Percentiles rank a stretch among this genome's conserved stretches.
phyloP scores from a whole-genome alignment of 2,329 filamentous ascomycete genomes.

The Paecilomyces variotii region DNA sequence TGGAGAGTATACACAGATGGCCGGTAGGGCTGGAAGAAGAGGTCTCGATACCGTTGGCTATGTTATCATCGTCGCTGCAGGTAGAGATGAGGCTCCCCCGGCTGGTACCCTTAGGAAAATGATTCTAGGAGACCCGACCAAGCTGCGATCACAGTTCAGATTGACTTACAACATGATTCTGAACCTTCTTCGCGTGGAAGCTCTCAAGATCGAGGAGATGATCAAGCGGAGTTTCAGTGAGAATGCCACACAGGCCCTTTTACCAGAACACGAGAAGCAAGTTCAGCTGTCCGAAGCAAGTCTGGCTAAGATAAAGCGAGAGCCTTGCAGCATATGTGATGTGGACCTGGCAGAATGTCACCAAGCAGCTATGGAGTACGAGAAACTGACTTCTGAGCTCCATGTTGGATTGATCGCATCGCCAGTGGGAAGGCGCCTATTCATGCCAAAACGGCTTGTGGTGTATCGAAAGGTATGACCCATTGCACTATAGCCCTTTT shows the following conservation, averaged over 20 bases:
- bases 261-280: slow-evolving; percentile 92
- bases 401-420: slow-evolving; percentile 70
- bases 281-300: slow-evolving; percentile 89
- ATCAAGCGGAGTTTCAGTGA: slow-evolving; percentile 99
- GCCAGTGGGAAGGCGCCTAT: slow-evolving; percentile 74
- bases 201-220: slow-evolving; percentile 98
- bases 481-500: background rate
- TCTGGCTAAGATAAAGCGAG: slow-evolving; percentile 79
- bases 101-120: slow-evolving; percentile 77
- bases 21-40: slow-evolving; percentile 83
- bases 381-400: slow-evolving; percentile 69
- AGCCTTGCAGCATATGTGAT: slow-evolving; percentile 75
- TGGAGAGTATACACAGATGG: slow-evolving; percentile 98
- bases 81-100: slow-evolving; percentile 79
- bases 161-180: slow-evolving; percentile 99
- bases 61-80: slow-evolving; percentile 81
- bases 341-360: slow-evolving; percentile 72
- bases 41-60: slow-evolving; percentile 88
- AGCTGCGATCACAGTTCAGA: slow-evolving; percentile 90
- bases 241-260: slow-evolving; percentile 86
- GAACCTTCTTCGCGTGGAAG: slow-evolving; percentile 88
- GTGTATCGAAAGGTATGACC: slow-evolving; percentile 60
- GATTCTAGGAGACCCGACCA: slow-evolving; percentile 93
- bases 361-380: slow-evolving; percentile 70
- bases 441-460: slow-evolving; percentile 65